Percentiles rank a stretch among this genome's conserved stretches.
Conservation (phyloP, 169 alveolate species). For the Plasmodium sp. region DNA sequence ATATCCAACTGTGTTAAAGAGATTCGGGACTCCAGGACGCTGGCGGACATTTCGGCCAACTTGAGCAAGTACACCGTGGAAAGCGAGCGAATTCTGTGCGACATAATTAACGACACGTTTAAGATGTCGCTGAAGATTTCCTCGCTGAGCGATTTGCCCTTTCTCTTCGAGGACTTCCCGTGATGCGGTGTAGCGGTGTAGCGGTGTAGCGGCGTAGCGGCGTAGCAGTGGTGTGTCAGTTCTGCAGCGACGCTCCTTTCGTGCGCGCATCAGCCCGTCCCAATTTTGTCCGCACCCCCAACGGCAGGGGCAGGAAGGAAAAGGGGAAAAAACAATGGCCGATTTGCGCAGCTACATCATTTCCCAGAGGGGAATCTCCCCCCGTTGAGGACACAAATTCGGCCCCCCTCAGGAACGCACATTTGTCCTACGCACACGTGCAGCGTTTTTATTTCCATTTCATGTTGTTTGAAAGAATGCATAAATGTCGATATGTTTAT, state of each 20-base stretch:
- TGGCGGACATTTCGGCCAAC: conserved; percentile 26
- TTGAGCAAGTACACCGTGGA: conserved; percentile 52
- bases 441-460: not conserved
- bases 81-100: conserved; percentile 61
- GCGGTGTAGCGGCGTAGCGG: no score
- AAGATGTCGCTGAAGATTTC: conserved; percentile 43
- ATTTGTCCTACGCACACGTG: not conserved
- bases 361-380: not conserved
- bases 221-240: no score
- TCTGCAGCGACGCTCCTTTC: not conserved
- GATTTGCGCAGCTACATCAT: not conserved
- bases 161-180: conserved; percentile 48
- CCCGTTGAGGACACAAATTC: not conserved
- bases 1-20: conserved; percentile 31
- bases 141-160: conserved; percentile 61
- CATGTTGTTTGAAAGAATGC: not conserved
- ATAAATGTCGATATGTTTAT: not conserved
- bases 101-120: conserved; percentile 47
- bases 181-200: not conserved
- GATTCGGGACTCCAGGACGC: conserved; percentile 27
- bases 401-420: not conserved
- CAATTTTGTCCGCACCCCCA: not conserved
- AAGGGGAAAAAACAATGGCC: not conserved
- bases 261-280: not conserved
- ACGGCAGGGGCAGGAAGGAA: not conserved